Base-by-base conservation (phyloP, 2,329 filamentous ascomycete genomes). In the Davidsoniella neocaledoniae region DNA sequence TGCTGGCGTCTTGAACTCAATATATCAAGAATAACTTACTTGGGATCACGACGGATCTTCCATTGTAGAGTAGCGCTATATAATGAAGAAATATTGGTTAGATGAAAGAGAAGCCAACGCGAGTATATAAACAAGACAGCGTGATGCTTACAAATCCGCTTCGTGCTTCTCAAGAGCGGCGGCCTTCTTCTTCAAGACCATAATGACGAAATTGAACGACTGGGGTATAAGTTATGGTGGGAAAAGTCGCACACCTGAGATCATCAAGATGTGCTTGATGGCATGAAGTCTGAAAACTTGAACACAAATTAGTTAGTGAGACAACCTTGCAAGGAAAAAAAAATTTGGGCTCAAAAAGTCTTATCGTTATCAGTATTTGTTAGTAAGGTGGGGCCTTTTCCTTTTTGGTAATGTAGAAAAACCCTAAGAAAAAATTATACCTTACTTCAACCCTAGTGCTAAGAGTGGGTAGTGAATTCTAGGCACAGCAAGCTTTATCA, bases 81-180 rank as follows among this genome's bases (percentile, higher is more conserved):
- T 63, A 63, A 58, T 48, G 52, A 54, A 41, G 37, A 50, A 41
- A 6, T 14, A 19, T 8, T 7, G 29, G 29, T 33, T 33, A 33
- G 12, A 33, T 33, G 29, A 33, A 33, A 23, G 21, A 23, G 21
- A 23, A 33, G 12, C 29, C 2, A 4, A 5, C 6, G 12, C 3
- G 2, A 9, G n/a, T n/a, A 33, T 33, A 33, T 33, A 33, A 12
- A 33, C 12, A 33, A 4, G 6, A 10, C 2, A 21, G 38, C 21
- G n/a, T 36, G 29, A 10, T 16, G 62, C 77, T 55, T 63, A 83
- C 74, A 93, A 71, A 66, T 94, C 86, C 33, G 87, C 88, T 62
- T 95, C 88, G 58, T 94, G 79, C 74, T 95, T 95, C 68, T 95
- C 88, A 65, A 95, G 79, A 54, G 88, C 88, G 50, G 84, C 86